Evolutionary conservation across 2,329 filamentous ascomycete genomes (phyloP), one percentile per base, ranked within the genome.

Genomic region (Aspergillus clavatus): DNA sequence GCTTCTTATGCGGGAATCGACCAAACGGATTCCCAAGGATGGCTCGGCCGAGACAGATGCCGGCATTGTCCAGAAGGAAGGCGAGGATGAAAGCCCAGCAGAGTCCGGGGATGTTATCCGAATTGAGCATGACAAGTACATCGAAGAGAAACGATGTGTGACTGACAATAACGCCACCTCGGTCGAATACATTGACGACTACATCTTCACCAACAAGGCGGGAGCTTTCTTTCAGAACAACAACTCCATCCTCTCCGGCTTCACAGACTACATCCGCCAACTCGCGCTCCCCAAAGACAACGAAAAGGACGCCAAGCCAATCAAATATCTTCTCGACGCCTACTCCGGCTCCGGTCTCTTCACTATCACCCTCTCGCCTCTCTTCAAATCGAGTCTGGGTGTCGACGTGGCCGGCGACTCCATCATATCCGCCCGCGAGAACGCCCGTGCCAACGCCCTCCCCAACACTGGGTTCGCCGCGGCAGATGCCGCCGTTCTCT

Each of bases 171-270:
- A 91, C 54, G 85, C 80, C 53, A 86, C 78, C 40, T 84, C 87
- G 3, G 90, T 86, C 23, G 93, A 98, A 68, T 96, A 94, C 70
- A 80, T 98, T 51, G 88, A 85, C 61, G 72, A 82, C 66, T 93
- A 86, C 72, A 75, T 83, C 61, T 95, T 98, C 72, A 84, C 84
- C 65, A 97, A 95, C 72, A 88, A 87, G 2, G 93, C 93, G 8
- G 90, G 90, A 48, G 83, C 88, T 42, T 98, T 98, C 74, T 98
- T 98, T 80, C 93, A 98, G 65, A 98, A 98, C 77, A 98, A 98
- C 79, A 97, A 97, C 75, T 94, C 89, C 44, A 97, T 98, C 69
- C 83, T 98, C 19, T 82, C 87, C 23, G 72, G 75, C 12, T 95
- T 97, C 70, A 95, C 89, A 11, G 78, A 82, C 54, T 95, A 94